Conservation (phyloP, 176 grass and related monocot genomes). For the Ananas comosus region DNA sequence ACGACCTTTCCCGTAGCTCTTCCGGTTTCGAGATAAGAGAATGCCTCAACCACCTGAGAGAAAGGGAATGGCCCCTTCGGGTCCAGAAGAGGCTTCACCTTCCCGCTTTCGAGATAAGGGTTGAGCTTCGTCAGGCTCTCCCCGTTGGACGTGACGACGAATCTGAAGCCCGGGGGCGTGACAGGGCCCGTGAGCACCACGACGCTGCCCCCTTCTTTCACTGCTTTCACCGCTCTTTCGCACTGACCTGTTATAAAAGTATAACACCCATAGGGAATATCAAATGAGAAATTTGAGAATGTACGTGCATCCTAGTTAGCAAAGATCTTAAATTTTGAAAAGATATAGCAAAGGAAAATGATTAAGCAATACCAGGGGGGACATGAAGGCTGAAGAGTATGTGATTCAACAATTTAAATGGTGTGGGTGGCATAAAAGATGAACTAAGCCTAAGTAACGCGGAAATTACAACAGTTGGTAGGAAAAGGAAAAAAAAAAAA, state of each 20-base stretch:
- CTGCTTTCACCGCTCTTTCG: slow-evolving; percentile 56
- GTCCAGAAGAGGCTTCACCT: slow-evolving; percentile 67
- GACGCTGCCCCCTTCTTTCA: slow-evolving; percentile 73
- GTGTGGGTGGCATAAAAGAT: background rate
- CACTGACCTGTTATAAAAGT: slow-evolving; percentile 48
- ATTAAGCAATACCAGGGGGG: too few species aligned
- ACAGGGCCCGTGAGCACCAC: slow-evolving; percentile 65
- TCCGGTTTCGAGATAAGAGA: slow-evolving; percentile 82
- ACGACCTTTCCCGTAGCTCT: slow-evolving; percentile 73
- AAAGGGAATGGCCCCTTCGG: slow-evolving; percentile 52
- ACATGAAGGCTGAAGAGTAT: background rate
- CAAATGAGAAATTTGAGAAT: too few species aligned
- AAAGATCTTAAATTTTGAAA: too few species aligned
- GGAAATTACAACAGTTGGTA: background rate
- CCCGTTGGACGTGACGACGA: slow-evolving; percentile 75
- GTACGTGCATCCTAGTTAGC: too few species aligned
- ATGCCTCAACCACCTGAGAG: slow-evolving; percentile 62
- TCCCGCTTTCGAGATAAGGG: slow-evolving; percentile 68
- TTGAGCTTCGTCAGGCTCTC: slow-evolving; percentile 56
- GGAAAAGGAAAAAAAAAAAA: too few species aligned
- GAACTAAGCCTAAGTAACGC: too few species aligned
- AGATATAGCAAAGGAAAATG: too few species aligned
- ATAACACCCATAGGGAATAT: too few species aligned
- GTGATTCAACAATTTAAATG: background rate
- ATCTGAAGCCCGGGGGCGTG: slow-evolving; percentile 65